Base-by-base conservation (phyloP, 192 early-diverging fungal genomes). In the Fimicolochytrium jonesii region DNA sequence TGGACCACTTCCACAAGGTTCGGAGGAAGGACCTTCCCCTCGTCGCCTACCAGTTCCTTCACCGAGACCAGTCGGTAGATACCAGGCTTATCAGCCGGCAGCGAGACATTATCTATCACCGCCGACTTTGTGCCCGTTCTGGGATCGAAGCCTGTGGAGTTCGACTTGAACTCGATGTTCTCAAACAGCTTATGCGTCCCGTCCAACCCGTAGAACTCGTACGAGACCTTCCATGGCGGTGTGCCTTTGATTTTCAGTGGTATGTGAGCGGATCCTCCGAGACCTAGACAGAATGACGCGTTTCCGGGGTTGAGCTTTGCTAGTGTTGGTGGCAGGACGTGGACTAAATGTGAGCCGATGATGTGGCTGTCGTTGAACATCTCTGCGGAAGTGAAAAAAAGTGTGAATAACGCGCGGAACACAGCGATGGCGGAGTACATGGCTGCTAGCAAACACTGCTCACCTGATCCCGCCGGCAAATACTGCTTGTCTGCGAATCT, bases 301-400 rank as follows among this genome's bases (percentile, higher is more conserved):
- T 11, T 18, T 42, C 65, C 53, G 11, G 73, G 73, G 48, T 76
- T 75, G 22, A 80, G 23, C 44, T 67, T 61, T 9, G 71, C 73
- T 22, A 70, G 7, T 1, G 79, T 76, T 32, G 72, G 72, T 13
- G 79, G 76, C 11, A 67, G 67, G 13, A 81, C 73, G 36, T 79
- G 46, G 46, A 81, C 79, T 3, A 56, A 29, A 53, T 78, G 77
- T 13, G 73, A 76, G 17, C 79, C 79, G 3, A 68, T 20, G 33
- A 81, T 78, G 48, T 76, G 69, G 5, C 64, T 20, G 20, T 53
- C 57, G 46, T 73, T 36, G 34, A 67, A 39, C 31, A 59, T 48
- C 10, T 57, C 61, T 61, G 44, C 44, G 23, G 15, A 15, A 11
- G 37, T 39, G 37, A 39, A 17, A 39, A 39, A n/a, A n/a, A n/a